phyloP scores from a whole-genome alignment of 2,329 filamentous ascomycete species.

The Diplodia mutila region DNA sequence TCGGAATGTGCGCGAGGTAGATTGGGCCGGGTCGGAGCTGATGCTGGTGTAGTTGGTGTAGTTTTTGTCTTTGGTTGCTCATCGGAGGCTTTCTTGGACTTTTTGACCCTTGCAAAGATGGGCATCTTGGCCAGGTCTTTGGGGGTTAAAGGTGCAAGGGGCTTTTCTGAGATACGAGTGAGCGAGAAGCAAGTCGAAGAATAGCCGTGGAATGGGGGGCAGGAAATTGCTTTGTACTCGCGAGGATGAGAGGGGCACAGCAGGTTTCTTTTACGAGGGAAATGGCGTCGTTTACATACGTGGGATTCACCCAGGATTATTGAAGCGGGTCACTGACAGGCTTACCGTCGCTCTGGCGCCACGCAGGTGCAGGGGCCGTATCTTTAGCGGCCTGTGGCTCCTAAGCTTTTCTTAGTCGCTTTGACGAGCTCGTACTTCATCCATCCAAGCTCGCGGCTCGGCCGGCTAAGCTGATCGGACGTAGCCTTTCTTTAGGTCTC shows the following conservation, averaged over 20 bases:
- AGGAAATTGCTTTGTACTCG: background rate
- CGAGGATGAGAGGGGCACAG: background rate
- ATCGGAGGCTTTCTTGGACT: slow-evolving; percentile 34
- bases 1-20: slow-evolving; percentile 30
- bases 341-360: slow-evolving; percentile 21
- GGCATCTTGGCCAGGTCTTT: slow-evolving; percentile 32
- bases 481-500: background rate
- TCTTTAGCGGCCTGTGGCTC: slow-evolving; percentile 19
- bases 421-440: slow-evolving; percentile 18
- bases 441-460: slow-evolving; percentile 18
- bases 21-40: slow-evolving; percentile 17
- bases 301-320: slow-evolving; percentile 22
- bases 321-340: slow-evolving; percentile 17
- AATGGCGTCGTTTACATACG: slow-evolving; percentile 18
- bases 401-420: slow-evolving; percentile 22
- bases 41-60: slow-evolving; percentile 4
- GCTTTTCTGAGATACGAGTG: background rate
- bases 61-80: slow-evolving; percentile 29
- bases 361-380: slow-evolving; percentile 20
- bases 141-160: background rate
- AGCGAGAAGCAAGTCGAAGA: background rate
- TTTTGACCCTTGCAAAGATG: slow-evolving; percentile 38
- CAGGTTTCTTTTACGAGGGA: slow-evolving; percentile 1
- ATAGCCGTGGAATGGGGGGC: background rate
- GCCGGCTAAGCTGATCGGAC: slow-evolving; percentile 23